A percentile compares a stretch with the other conserved stretches of the same genome.
Evolutionary conservation across 1,139 yeast species (phyloP).

Genomic region (Magnusiomyces tetraspermus): DNA sequence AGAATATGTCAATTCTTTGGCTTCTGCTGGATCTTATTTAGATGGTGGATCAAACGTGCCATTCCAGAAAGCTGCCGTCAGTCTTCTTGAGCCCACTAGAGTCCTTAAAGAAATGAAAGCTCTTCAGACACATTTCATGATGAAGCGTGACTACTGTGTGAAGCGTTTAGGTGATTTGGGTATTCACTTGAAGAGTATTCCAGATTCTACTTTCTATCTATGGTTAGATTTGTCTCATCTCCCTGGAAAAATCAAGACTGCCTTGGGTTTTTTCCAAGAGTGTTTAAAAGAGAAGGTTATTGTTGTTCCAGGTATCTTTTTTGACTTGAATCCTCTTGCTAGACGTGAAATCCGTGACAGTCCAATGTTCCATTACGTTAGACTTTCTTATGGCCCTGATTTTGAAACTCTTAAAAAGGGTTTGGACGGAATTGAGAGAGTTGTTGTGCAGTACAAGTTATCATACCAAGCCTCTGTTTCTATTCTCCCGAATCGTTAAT

Average conservation of each 20-base stretch:
- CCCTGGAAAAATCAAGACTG: conserved; percentile 51
- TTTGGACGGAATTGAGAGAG: conserved; percentile 60
- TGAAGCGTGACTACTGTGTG: conserved; percentile 53
- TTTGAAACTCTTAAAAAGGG: conserved; percentile 45
- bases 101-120: conserved; percentile 53
- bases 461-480: conserved; percentile 13
- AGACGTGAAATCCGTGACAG: conserved; percentile 53
- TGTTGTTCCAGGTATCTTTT: conserved; percentile 60
- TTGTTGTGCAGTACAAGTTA: conserved; percentile 34
- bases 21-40: conserved; percentile 54
- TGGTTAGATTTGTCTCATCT: conserved; percentile 54
- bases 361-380: conserved; percentile 54
- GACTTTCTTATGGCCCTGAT: conserved; percentile 60
- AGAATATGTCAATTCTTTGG: conserved; percentile 48
- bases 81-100: conserved; percentile 45
- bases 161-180: conserved; percentile 49
- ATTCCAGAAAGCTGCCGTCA: conserved; percentile 54
- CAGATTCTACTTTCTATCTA: conserved; percentile 55
- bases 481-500: conserved; percentile 13
- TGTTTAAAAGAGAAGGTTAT: conserved; percentile 56
- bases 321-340: conserved; percentile 56
- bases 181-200: conserved; percentile 44
- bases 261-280: conserved; percentile 61
- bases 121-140: conserved; percentile 49
- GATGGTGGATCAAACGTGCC: conserved; percentile 64